These are phyloP conservation scores for Zasmidium angulare DNA, from an alignment of 2,329 filamentous ascomycete genomes.

Conservation along the genomic window DNA sequence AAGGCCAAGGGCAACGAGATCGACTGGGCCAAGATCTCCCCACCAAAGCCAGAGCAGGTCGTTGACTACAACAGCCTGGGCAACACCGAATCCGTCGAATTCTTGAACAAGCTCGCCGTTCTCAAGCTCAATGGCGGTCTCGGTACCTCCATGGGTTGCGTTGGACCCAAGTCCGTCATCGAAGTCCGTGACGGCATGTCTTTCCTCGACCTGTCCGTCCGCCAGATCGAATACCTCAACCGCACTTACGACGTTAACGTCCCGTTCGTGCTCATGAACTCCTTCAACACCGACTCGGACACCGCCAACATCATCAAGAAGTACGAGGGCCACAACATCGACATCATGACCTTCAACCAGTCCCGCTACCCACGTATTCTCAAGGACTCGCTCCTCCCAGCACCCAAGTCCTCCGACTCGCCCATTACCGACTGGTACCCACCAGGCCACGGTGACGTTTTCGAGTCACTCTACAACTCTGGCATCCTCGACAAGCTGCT, in stretches of 20 bases:
- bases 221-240: slow-evolving; percentile 99
- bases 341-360: slow-evolving; percentile 99
- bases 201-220: slow-evolving; percentile 96
- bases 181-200: slow-evolving; percentile 99
- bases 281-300: slow-evolving; percentile 99
- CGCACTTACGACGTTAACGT: slow-evolving; percentile 96
- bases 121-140: slow-evolving; percentile 99
- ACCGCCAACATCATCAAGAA: slow-evolving; percentile 99
- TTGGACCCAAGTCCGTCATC: slow-evolving; percentile 98
- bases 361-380: slow-evolving; percentile 96
- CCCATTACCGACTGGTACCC: slow-evolving; percentile 97
- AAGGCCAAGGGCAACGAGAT: slow-evolving; percentile 97
- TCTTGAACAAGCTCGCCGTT: slow-evolving; percentile 95
- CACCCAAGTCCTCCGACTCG: slow-evolving; percentile 84
- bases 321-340: slow-evolving; percentile 99
- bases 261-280: slow-evolving; percentile 99
- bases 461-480: slow-evolving; percentile 99
- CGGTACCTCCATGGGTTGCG: slow-evolving; percentile 98
- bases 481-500: slow-evolving; percentile 96
- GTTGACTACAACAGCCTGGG: slow-evolving; percentile 90
- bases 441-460: slow-evolving; percentile 98
- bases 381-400: slow-evolving; percentile 96
- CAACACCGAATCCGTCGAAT: slow-evolving; percentile 86
- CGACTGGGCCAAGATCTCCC: slow-evolving; percentile 95
- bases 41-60: slow-evolving; percentile 89